These are phyloP conservation scores for Crithidia expoeki DNA, from an alignment of 208 protist genomes.

Conservation along the genomic window DNA sequence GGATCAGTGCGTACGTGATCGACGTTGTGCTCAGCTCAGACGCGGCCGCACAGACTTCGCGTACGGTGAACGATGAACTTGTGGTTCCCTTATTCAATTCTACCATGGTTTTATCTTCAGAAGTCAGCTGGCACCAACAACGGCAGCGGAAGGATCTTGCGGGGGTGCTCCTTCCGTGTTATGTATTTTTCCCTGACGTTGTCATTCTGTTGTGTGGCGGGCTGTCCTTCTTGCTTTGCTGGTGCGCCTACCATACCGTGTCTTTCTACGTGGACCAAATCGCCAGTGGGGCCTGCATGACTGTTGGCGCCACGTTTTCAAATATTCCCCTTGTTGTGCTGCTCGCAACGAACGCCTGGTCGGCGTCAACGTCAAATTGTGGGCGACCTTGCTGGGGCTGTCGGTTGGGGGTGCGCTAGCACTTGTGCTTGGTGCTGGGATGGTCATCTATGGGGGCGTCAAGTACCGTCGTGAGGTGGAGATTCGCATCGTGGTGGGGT, in stretches of 20 bases:
- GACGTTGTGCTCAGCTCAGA: conserved; percentile 13
- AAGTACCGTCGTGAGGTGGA: conserved; percentile 27
- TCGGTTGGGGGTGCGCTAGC: background rate
- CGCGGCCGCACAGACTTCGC: background rate
- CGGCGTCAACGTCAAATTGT: conserved; percentile 5
- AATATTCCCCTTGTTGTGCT: conserved; percentile 12
- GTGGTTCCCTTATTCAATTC: background rate
- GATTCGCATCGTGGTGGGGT: conserved; percentile 33
- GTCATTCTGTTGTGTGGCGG: conserved; percentile 23
- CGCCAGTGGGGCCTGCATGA: conserved; percentile 30
- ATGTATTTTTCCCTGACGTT: conserved; percentile 20
- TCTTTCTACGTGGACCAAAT: conserved; percentile 36
- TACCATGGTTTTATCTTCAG: background rate
- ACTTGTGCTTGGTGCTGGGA: conserved; percentile 5
- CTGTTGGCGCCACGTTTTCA: conserved; percentile 17
- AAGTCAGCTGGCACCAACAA: background rate
- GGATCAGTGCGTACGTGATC: conserved; percentile 12
- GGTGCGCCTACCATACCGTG: conserved; percentile 31
- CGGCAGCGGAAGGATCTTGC: background rate
- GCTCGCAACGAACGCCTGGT: conserved; percentile 4
- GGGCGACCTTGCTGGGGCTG: conserved; percentile 1
- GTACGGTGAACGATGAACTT: background rate
- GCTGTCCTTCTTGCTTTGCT: conserved; percentile 10
- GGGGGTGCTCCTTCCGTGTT: conserved; percentile 8
- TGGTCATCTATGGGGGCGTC: conserved; percentile 17